Evolutionary conservation across 1,284 basidiomycete genomes (phyloP), one percentile per base, ranked within the genome.

Genomic region (Apiotrichum mycotoxinovorans): DNA sequence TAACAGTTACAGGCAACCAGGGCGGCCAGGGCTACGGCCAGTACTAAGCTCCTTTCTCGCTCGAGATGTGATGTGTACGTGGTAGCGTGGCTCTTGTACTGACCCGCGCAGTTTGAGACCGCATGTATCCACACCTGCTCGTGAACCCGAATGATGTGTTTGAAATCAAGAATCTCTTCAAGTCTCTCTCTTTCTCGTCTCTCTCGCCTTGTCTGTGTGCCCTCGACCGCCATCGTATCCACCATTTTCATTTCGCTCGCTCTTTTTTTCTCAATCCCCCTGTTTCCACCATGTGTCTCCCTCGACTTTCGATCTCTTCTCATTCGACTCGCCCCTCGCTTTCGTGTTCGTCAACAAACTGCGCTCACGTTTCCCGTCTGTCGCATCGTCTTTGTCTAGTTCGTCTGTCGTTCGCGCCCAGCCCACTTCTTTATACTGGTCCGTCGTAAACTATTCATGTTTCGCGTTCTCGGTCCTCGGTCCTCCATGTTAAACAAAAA

Each of bases 21-120:
- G 65, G 64, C 54, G 62, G 59, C 54, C 68, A 70, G 57, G 68
- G 65, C 45, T 69, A 67, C 65, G 68, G 71, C 58, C 64, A 67
- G 56, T 70, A 70, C 67, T 70, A 68, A 59, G 60, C 54, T 51
- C n/a, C n/a, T n/a, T n/a, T n/a, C 10, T n/a, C 10, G 7, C 45
- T 26, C 25, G 48, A 49, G 48, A 38, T 49, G 20, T 27, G 48
- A 38, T 49, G 20, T 27, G 48, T 38, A 41, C 40, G 37, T 37
- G 8, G 34, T 20, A 9, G 12, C 2, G n/a, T 51, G 38, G 3
- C 12, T 8, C 12, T 30, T 35, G 4, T 12, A 1, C 20, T 11
- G 35, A 38, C 35, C 35, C 34, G 5, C 14, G 25, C 40, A 44
- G 33, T 52, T 27, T 42, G 38, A 38, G 52, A 46, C 52, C 52